Evolutionary conservation across 129 eudicot species (phyloP).

Genomic region (Flaveria robusta): DNA sequence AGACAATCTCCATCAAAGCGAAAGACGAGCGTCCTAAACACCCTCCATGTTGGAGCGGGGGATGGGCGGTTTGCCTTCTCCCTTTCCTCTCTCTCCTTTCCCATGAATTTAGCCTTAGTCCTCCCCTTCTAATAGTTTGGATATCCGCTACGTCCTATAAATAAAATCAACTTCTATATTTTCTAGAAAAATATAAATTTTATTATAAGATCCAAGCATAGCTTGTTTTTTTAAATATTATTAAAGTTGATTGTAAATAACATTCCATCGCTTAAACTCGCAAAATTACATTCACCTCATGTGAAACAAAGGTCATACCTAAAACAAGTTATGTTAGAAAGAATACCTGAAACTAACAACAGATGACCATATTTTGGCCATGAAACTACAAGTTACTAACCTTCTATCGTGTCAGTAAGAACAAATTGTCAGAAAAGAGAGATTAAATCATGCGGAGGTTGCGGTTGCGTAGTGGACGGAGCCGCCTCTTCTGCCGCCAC

Average conservation of each 20-base stretch:
- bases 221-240: background rate
- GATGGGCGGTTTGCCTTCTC: too few species aligned
- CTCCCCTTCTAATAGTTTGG: too few species aligned
- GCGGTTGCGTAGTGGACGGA: constrained; percentile 36
- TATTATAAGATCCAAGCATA: background rate
- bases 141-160: too few species aligned
- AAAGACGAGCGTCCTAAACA: too few species aligned
- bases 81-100: too few species aligned
- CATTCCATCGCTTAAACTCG: constrained; percentile 24
- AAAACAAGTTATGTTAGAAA: constrained; percentile 48
- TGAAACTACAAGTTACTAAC: constrained; percentile 33
- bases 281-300: constrained; percentile 36
- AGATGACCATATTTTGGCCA: constrained; percentile 32
- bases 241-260: background rate
- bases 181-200: too few species aligned
- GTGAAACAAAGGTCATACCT: constrained; percentile 22
- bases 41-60: too few species aligned
- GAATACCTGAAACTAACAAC: constrained; percentile 44
- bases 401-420: constrained; percentile 15
- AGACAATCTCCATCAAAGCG: too few species aligned
- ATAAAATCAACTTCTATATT: too few species aligned
- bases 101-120: too few species aligned
- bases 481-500: constrained; percentile 53
- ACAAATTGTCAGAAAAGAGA: constrained; percentile 27
- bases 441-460: constrained; percentile 19